A percentile compares a stretch with the other conserved stretches of the same genome.
phyloP scores from a whole-genome alignment of 441 rosid species.

The Adansonia rubrostipa region DNA sequence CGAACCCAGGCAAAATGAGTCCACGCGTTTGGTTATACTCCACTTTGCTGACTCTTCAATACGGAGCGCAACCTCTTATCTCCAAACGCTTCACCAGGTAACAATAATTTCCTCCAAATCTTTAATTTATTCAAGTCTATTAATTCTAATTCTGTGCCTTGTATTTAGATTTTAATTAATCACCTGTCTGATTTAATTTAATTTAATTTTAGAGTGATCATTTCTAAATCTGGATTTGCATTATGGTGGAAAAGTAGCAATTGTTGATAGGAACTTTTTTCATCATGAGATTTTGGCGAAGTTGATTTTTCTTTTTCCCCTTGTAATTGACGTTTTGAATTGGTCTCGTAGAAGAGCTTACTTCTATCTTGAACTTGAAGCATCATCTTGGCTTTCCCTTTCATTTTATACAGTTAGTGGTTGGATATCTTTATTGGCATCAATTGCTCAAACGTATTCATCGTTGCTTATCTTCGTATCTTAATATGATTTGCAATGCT shows the following conservation, averaged over 20 bases:
- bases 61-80: slow-evolving; percentile 94
- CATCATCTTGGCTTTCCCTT: background rate
- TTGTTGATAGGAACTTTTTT: background rate
- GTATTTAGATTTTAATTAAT: slow-evolving; percentile 3
- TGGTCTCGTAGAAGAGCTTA: background rate
- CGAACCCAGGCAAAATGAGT: slow-evolving; percentile 36
- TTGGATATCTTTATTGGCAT: background rate
- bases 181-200: background rate
- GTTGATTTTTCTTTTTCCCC: background rate
- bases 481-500: background rate
- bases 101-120: background rate
- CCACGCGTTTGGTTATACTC: slow-evolving; percentile 67
- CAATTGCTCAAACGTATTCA: background rate
- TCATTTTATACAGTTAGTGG: background rate
- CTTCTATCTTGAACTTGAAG: background rate
- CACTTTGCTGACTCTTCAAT: slow-evolving; percentile 77
- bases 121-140: background rate
- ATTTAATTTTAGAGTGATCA: background rate
- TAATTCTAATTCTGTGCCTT: background rate
- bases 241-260: background rate
- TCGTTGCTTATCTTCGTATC: background rate
- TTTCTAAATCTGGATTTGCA: background rate
- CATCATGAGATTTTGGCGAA: background rate
- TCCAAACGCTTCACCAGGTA: slow-evolving; percentile 90
- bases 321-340: background rate